These are phyloP conservation scores for Alternaria incomplexa DNA, from an alignment of 2,329 filamentous ascomycete species.

Conservation along the genomic window DNA sequence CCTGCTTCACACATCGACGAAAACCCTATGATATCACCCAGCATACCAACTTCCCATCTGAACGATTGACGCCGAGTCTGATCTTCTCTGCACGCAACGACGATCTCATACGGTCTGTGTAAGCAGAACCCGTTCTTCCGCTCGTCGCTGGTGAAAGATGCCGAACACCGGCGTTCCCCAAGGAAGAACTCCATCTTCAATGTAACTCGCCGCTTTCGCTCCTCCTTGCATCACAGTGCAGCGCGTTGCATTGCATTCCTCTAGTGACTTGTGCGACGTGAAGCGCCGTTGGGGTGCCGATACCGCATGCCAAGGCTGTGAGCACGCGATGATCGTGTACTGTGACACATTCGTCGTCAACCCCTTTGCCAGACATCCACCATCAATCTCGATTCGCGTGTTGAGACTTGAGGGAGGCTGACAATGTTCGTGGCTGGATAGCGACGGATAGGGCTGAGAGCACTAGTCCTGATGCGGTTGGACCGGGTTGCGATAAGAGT, in stretches of 20 bases:
- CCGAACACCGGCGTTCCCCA: neutral
- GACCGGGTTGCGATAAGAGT: neutral
- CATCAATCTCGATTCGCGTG: neutral
- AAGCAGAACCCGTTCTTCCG: neutral
- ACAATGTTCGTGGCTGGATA: neutral
- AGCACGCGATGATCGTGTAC: neutral
- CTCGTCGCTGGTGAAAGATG: neutral
- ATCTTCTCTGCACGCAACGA: neutral
- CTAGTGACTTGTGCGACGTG: neutral
- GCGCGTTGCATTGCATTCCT: neutral
- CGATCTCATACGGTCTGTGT: constrained; percentile 1
- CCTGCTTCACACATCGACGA: neutral
- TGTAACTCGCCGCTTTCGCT: neutral
- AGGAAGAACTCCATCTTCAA: neutral
- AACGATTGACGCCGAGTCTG: neutral
- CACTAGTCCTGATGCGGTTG: neutral
- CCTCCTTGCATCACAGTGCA: neutral
- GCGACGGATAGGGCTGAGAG: constrained; percentile 5
- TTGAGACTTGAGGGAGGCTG: neutral
- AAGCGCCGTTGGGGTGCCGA: neutral
- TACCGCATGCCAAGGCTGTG: neutral
- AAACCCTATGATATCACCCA: neutral
- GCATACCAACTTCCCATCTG: neutral
- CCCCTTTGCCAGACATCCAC: neutral
- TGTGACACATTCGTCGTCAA: neutral